Percentiles rank a stretch among this genome's conserved stretches.
phyloP scores from a whole-genome alignment of 2,329 filamentous ascomycete species.

The Fusarium sp. region DNA sequence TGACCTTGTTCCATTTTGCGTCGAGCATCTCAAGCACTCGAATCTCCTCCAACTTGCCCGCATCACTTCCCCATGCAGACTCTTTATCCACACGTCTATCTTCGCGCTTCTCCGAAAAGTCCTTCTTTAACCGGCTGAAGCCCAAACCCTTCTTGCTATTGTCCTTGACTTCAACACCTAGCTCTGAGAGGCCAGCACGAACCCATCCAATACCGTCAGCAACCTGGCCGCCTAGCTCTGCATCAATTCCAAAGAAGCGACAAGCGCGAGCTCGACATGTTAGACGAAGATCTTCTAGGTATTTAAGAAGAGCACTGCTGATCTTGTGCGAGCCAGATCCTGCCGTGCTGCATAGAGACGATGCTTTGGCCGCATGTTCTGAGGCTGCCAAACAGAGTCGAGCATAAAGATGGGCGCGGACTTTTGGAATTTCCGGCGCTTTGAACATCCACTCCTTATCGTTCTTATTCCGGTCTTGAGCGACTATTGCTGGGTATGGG shows the following conservation, averaged over 20 bases:
- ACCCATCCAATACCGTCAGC: slow-evolving; percentile 92
- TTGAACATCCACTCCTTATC: slow-evolving; percentile 98
- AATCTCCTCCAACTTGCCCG: slow-evolving; percentile 85
- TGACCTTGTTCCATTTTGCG: slow-evolving; percentile 90
- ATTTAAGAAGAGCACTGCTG: slow-evolving; percentile 75
- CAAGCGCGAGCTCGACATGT: slow-evolving; percentile 88
- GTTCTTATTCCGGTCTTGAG: slow-evolving; percentile 83
- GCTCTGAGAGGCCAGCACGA: slow-evolving; percentile 78
- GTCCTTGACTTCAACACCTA: slow-evolving; percentile 72
- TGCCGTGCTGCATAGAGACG: slow-evolving; percentile 62
- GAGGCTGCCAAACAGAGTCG: slow-evolving; percentile 88
- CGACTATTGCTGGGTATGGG: slow-evolving; percentile 85
- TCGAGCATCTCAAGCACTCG: slow-evolving; percentile 89
- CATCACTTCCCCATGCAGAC: slow-evolving; percentile 82
- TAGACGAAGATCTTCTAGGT: slow-evolving; percentile 79
- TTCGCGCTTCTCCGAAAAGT: slow-evolving; percentile 81
- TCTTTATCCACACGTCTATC: slow-evolving; percentile 83
- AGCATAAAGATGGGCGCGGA: slow-evolving; percentile 88
- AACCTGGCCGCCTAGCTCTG: slow-evolving; percentile 83
- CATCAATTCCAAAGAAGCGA: slow-evolving; percentile 90
- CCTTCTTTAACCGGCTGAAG: slow-evolving; percentile 77
- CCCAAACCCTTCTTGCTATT: slow-evolving; percentile 67
- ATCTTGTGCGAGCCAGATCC: slow-evolving; percentile 63
- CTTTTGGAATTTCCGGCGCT: slow-evolving; percentile 86
- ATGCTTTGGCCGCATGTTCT: slow-evolving; percentile 85